phyloP scores from a whole-genome alignment of 1,284 basidiomycete species.

The Heterobasidion parviporum region DNA sequence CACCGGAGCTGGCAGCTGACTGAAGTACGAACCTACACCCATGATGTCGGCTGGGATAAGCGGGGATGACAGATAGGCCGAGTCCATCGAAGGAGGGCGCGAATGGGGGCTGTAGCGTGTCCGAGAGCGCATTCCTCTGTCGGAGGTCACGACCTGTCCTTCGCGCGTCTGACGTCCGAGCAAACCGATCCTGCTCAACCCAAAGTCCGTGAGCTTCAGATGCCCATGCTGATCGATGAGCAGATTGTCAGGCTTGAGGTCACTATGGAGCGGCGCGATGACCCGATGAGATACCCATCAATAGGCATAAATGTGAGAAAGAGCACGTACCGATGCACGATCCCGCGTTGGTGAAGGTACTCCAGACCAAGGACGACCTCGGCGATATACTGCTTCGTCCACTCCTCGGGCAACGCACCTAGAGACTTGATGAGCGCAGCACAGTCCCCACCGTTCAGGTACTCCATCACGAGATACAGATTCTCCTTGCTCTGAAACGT shows the following conservation, averaged over 20 bases:
- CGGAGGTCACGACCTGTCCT: slow-evolving; percentile 38
- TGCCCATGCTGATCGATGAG: slow-evolving; percentile 96
- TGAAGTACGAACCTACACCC: slow-evolving; percentile 76
- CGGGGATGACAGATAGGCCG: slow-evolving; percentile 71
- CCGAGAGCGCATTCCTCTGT: slow-evolving; percentile 31
- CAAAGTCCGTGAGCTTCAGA: slow-evolving; percentile 97
- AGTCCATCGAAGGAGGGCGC: slow-evolving; percentile 76
- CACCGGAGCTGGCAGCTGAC: slow-evolving; percentile 48
- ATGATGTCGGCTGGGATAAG: slow-evolving; percentile 49
- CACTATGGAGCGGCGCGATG: slow-evolving; percentile 40
- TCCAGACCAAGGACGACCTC: slow-evolving; percentile 94
- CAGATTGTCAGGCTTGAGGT: slow-evolving; percentile 96
- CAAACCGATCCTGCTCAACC: slow-evolving; percentile 93
- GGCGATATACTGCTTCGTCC: slow-evolving; percentile 94
- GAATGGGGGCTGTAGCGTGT: slow-evolving; percentile 62
- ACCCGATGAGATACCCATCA: neutral
- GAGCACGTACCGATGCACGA: slow-evolving; percentile 87
- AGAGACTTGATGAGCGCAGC: slow-evolving; percentile 93
- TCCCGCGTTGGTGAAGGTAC: slow-evolving; percentile 87
- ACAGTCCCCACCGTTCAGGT: slow-evolving; percentile 95
- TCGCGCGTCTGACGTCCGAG: slow-evolving; percentile 93
- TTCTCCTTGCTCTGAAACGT: slow-evolving; percentile 99
- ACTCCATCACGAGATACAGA: slow-evolving; percentile 98
- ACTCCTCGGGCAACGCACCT: slow-evolving; percentile 91
- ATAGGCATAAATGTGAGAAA: neutral